phyloP scores from a whole-genome alignment of 2,329 filamentous ascomycete genomes.

The Hypoxylon sp. region DNA sequence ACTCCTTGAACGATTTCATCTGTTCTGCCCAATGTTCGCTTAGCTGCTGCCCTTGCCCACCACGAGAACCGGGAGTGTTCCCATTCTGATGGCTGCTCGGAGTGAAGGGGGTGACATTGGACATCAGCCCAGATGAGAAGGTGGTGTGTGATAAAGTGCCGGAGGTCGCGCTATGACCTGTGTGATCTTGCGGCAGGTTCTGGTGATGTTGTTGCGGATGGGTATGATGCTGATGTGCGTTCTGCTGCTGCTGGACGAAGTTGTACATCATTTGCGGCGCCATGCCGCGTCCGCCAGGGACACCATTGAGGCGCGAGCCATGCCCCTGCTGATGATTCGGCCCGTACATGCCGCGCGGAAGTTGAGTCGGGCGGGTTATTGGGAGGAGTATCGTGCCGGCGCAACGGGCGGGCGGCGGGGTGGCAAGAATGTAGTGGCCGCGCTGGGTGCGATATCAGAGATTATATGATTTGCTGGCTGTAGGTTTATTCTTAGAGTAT shows the following conservation, averaged over 20 bases:
- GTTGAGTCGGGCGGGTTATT: conserved; percentile 41
- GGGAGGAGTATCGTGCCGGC: background rate
- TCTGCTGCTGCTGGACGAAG: conserved; percentile 51
- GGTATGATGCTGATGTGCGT: conserved; percentile 65
- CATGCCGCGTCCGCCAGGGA: conserved; percentile 65
- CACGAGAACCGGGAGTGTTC: conserved; percentile 57
- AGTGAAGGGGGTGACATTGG: conserved; percentile 69
- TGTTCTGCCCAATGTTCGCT: conserved; percentile 89
- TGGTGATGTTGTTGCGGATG: conserved; percentile 69
- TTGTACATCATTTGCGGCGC: conserved; percentile 70
- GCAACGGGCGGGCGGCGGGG: background rate
- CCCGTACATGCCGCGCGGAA: conserved; percentile 72
- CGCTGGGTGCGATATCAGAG: conserved; percentile 31
- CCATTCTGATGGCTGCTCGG: conserved; percentile 65
- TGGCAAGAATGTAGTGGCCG: background rate
- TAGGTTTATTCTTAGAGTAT: conserved; percentile 15
- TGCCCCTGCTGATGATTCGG: conserved; percentile 76
- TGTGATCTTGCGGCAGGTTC: conserved; percentile 65
- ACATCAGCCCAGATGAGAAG: conserved; percentile 69
- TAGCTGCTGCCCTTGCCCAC: conserved; percentile 59
- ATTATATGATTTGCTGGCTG: conserved; percentile 17
- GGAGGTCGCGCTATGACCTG: conserved; percentile 61
- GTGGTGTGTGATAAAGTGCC: conserved; percentile 66
- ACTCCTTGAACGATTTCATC: conserved; percentile 78
- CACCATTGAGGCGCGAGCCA: conserved; percentile 78